Percentiles rank a stretch among this genome's conserved stretches.
These are phyloP conservation scores for Polymyxa betae DNA, from an alignment of 208 protist genomes.

Conservation along the genomic window DNA sequence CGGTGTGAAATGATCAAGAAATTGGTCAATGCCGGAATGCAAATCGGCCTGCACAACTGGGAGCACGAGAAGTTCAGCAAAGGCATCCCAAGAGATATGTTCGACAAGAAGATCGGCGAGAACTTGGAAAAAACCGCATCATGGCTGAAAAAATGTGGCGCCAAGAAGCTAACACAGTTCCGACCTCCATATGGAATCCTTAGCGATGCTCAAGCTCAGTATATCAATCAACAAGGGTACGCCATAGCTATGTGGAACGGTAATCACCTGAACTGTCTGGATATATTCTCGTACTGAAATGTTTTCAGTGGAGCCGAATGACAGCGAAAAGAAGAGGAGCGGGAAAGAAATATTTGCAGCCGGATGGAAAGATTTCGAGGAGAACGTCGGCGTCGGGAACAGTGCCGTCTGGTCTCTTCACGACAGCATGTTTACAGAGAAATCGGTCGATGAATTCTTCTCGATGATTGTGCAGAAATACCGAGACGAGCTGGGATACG, in stretches of 20 bases:
- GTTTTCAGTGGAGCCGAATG: neutral
- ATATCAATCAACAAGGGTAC: neutral
- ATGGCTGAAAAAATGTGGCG: neutral
- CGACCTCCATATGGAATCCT: constrained; percentile 16
- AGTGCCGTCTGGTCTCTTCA: neutral
- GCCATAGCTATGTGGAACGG: constrained; percentile 6
- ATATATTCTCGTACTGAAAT: neutral
- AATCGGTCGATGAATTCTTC: neutral
- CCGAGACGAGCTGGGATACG: neutral
- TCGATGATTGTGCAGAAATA: neutral
- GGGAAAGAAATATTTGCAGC: neutral
- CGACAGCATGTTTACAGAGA: neutral
- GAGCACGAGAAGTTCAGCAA: constrained; percentile 5
- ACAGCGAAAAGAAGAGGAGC: neutral
- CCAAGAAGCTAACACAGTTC: neutral
- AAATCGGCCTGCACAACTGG: neutral
- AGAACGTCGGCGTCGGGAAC: constrained; percentile 29
- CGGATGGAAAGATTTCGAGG: neutral
- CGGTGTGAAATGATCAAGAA: constrained; percentile 21
- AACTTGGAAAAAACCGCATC: neutral
- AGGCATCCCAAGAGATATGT: neutral
- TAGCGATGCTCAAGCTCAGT: neutral
- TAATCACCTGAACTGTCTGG: too few relatives aligned
- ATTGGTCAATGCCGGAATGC: neutral
- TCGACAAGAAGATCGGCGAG: too few relatives aligned